phyloP scores from a whole-genome alignment of 139 green algal species.

The Astrephomene gubernaculifera region DNA sequence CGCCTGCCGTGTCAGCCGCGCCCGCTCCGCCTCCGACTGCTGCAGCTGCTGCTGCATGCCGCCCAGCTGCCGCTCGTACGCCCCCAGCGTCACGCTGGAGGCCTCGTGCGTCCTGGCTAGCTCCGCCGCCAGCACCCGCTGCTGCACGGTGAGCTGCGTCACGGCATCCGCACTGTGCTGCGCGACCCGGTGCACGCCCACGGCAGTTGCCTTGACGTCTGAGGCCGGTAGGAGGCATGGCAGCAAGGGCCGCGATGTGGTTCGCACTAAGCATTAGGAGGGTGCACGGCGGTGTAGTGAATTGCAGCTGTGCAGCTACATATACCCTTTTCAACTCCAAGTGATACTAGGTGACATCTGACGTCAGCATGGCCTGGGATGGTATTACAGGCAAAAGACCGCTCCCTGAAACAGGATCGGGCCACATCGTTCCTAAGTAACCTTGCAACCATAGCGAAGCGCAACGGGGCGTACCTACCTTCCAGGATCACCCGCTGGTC shows the following conservation, averaged over 20 bases:
- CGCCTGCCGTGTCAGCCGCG: conserved; percentile 27
- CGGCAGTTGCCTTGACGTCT: not conserved
- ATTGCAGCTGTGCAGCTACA: no score
- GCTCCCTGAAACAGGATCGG: no score
- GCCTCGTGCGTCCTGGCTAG: not conserved
- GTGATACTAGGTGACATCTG: no score
- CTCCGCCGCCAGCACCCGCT: conserved; percentile 28
- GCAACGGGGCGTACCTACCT: no score
- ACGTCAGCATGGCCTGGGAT: no score
- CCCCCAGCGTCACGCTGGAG: not conserved
- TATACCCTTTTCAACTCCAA: no score
- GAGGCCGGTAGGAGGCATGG: not conserved
- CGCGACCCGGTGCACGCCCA: not conserved
- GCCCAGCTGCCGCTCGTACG: conserved; percentile 31
- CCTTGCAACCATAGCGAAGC: no score
- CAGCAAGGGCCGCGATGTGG: no score
- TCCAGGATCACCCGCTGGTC: conserved; percentile 1
- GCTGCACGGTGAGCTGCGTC: not conserved
- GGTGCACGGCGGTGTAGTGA: no score
- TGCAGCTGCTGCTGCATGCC: conserved; percentile 29
- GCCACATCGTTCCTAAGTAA: no score
- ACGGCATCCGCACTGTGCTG: not conserved
- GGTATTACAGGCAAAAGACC: no score
- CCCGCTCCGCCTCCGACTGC: conserved; percentile 30
- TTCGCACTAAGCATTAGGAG: no score